Conservation (phyloP, 2,329 filamentous ascomycete genomes). For the Xylaria multiplex region DNA sequence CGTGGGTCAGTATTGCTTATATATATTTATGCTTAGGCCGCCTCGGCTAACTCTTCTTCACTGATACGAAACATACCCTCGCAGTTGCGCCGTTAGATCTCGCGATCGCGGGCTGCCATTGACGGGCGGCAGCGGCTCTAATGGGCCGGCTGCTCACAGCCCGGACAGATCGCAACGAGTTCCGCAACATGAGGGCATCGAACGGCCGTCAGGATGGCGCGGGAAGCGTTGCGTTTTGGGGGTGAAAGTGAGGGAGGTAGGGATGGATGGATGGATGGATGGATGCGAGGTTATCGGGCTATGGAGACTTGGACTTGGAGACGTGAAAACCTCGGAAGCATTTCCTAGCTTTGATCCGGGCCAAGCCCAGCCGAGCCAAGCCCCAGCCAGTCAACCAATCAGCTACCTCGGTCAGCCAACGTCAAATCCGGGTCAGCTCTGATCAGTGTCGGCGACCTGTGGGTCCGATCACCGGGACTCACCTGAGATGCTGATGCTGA, state of each 20-base stretch:
- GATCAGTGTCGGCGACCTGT: slow-evolving; percentile 29
- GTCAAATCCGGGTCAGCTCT: slow-evolving; percentile 18
- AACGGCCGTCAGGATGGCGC: slow-evolving; percentile 44
- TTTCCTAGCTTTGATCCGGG: slow-evolving; percentile 32
- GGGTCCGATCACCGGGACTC: slow-evolving; percentile 15
- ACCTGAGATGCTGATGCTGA: not conserved
- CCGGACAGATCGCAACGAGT: slow-evolving; percentile 72
- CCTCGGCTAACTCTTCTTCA: not conserved
- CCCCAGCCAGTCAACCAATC: not conserved
- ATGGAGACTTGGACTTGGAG: slow-evolving; percentile 34
- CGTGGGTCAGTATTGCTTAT: slow-evolving; percentile 16
- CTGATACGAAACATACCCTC: slow-evolving; percentile 50
- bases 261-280: slow-evolving; percentile 35
- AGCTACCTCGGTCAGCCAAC: not conserved
- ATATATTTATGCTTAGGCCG: not conserved
- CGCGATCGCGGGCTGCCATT: slow-evolving; percentile 64
- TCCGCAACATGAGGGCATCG: slow-evolving; percentile 73
- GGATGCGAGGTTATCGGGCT: slow-evolving; percentile 37
- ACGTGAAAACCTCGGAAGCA: slow-evolving; percentile 48
- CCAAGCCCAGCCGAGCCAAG: slow-evolving; percentile 14
- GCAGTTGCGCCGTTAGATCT: slow-evolving; percentile 52
- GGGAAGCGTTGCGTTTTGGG: slow-evolving; percentile 39
- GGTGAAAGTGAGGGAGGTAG: slow-evolving; percentile 19
- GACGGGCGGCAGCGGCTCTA: slow-evolving; percentile 63
- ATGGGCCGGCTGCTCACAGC: slow-evolving; percentile 65